Evolutionary conservation across 805 yeast species (phyloP), one percentile per base, ranked within the genome.

Genomic region (Ogataea chonburiensis): DNA sequence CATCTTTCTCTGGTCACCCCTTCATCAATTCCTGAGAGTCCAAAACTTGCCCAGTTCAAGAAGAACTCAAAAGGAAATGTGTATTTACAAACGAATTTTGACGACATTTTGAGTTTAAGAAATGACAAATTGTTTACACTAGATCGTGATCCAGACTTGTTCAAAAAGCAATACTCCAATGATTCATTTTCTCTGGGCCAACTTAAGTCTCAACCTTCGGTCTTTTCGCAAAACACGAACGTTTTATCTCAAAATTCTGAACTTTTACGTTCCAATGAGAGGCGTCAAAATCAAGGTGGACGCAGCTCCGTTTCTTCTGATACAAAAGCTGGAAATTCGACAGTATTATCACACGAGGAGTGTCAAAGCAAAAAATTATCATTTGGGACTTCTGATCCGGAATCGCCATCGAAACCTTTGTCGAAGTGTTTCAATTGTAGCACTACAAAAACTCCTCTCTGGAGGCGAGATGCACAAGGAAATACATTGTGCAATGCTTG

Each of bases 401-500:
- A 24, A 12, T 29, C 35, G 7, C 19, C 42, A 4, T 14, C 24
- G 3, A 40, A 55, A 28, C 31, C 48, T 7, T 34, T 49, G 1
- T 37, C 71, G 4, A 75, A 71, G 45, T 77, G 83, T 53, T 63
- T 62, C 38, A 77, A 77, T 56, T 77, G 83, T 52, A 71, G 74
- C 30, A 77, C 83, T 1, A 53, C 68, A 2, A 77, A 75, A 40
- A 77, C 83, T 0, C 83, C 83, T 1, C 60, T 77, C 16, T 77
- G 83, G 83, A 59, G 83, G 28, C 67, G 75, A 50, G 80, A 77
- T 49, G 70, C 78, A 5, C 64, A 58, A 17, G 83, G 83, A 1
- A 73, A 75, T 42, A 75, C 82, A 3, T 60, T 77, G 5, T 77
- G 83, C 52, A 77, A 77, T 50, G 83, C 83, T 0, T 77, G 83